Evolutionary conservation across 1,284 basidiomycete species (phyloP), one percentile per base, ranked within the genome.

Genomic region (Boletus nobilissimus): DNA sequence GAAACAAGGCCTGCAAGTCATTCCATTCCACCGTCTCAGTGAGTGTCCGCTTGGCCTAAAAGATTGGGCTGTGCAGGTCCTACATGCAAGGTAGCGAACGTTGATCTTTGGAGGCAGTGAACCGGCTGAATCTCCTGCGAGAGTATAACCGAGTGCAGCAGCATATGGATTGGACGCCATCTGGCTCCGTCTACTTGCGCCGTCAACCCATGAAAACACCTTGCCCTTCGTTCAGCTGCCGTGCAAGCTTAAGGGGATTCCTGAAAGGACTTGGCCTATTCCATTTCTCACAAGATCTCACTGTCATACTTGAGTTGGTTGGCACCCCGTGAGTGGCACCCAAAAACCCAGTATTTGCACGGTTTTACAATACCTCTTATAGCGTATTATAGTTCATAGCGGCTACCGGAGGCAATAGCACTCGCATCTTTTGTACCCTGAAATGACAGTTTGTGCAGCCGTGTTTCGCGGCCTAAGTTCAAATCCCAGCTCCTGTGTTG

Each of bases 201-300:
- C 91, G 77, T 84, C 85, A 4, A 73, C 77, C 29, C 36, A 29
- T 29, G 78, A 82, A 32, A 83, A 82, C 4, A 84, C 91, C 38
- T 51, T 83, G 10, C 77, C 70, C 60, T 76, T 80, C 26, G 90
- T 90, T 78, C 89, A 89, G 77, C 83, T 93, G 18, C 90, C 91
- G 7, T 91, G 90, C n/a, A 81, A 81, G 26, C 81, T 88, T 72
- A 89, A 91, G 51, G 86, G 86, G 22, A 91, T 92, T 69, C 81
- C 88, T 69, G 86, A 87, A 70, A 86, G 84, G 67, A 80, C 85
- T 48, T 94, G 92, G 92, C 77, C 90, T 38, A 80, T 85, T 36
- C 83, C 86, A 38, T 81, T 90, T 62, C 38, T 87, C 89, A 29
- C 92, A 92, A 82, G 88, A 93, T 81, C 85, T 94, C 34, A 82